phyloP scores from a whole-genome alignment of 176 grass and related monocot genomes.

The Zea luxurians region DNA sequence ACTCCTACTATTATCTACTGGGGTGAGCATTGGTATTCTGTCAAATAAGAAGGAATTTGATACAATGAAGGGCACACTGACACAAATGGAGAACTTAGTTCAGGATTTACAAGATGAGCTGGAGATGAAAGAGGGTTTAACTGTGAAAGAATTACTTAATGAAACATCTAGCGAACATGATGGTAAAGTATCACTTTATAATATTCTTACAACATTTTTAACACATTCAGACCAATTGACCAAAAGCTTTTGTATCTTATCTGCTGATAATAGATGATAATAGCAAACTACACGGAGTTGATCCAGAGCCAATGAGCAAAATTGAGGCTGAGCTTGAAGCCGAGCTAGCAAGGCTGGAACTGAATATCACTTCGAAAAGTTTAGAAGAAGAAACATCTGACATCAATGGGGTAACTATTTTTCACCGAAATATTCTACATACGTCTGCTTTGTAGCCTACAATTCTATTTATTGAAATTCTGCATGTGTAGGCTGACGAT shows the following conservation, averaged over 20 bases:
- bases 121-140: constrained; percentile 85
- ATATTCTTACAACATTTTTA: neutral
- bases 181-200: constrained; percentile 35
- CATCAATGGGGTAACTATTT: constrained; percentile 52
- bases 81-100: constrained; percentile 76
- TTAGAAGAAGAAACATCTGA: constrained; percentile 53
- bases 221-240: constrained; percentile 16
- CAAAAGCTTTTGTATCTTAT: constrained; percentile 3
- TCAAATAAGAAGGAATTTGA: constrained; percentile 78
- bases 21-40: constrained; percentile 70
- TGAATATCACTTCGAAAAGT: constrained; percentile 58
- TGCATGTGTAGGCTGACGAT: constrained; percentile 52
- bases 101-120: constrained; percentile 97
- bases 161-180: constrained; percentile 38
- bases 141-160: constrained; percentile 69
- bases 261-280: constrained; percentile 38
- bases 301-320: constrained; percentile 74
- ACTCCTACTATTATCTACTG: constrained; percentile 55
- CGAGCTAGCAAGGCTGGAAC: constrained; percentile 79
- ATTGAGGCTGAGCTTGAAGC: constrained; percentile 94
- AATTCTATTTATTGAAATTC: constrained; percentile 24
- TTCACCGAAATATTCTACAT: constrained; percentile 24
- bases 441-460: constrained; percentile 17
- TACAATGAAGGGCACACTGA: constrained; percentile 60
- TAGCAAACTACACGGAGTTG: constrained; percentile 24